Conservation (phyloP, 305 asterid species). For the Rubia peregrina region DNA sequence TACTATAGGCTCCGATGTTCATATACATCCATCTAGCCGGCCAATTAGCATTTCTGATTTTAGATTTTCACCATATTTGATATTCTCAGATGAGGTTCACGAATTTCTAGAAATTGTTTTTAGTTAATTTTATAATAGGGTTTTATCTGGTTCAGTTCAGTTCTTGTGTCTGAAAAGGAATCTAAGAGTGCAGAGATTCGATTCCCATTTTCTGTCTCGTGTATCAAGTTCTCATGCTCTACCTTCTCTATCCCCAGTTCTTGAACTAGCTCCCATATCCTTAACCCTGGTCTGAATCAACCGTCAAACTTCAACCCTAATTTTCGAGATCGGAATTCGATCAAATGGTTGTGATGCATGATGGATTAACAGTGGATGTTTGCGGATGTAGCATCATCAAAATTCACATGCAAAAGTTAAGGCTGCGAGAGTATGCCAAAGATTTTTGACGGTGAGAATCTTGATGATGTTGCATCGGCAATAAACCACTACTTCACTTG, state of each 20-base stretch:
- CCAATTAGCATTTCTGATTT: not conserved
- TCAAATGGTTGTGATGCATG: not conserved
- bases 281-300: not conserved
- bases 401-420: constrained; percentile 38
- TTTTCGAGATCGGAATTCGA: no score
- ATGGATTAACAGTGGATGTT: constrained; percentile 38
- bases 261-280: no score
- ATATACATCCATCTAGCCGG: not conserved
- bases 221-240: not conserved
- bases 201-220: not conserved
- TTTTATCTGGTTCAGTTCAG: not conserved
- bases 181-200: not conserved
- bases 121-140: not conserved
- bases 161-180: not conserved
- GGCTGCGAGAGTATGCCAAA: not conserved
- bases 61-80: not conserved
- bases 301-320: not conserved
- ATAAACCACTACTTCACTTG: constrained; percentile 23
- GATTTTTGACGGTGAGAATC: constrained; percentile 63
- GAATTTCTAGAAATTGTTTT: not conserved
- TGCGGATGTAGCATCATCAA: constrained; percentile 51
- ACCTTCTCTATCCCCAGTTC: not conserved
- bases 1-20: not conserved
- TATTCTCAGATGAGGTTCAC: not conserved
- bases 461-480: constrained; percentile 80